Evolutionary conservation across 768 basidiomycete genomes (phyloP).

Genomic region (Boletus vermiculosoides): DNA sequence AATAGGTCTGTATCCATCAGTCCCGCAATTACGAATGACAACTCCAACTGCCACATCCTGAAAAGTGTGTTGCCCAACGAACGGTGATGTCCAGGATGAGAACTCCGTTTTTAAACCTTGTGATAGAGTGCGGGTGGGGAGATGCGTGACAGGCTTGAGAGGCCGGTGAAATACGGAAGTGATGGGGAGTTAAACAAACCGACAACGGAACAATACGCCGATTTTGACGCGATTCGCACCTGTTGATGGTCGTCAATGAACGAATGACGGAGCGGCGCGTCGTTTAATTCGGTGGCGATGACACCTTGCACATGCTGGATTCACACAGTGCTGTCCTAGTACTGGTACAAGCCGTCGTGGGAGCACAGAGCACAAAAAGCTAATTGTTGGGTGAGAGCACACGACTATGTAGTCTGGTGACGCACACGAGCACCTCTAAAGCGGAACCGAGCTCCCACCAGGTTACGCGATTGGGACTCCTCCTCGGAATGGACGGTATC

Average conservation of each 20-base stretch:
- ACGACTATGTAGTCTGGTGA: too few species aligned
- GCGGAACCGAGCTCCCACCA: constrained; percentile 3
- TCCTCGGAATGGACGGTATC: not conserved
- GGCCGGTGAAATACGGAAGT: not conserved
- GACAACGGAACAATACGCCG: not conserved
- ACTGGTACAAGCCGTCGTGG: not conserved
- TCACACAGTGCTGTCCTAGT: not conserved
- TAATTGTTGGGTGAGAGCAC: not conserved
- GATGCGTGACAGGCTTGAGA: too few species aligned
- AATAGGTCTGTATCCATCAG: constrained; percentile 1
- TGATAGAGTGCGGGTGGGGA: not conserved
- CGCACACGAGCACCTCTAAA: not conserved
- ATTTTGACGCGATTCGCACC: too few species aligned
- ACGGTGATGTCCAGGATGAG: not conserved
- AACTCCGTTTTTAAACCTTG: not conserved
- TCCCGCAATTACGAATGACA: not conserved
- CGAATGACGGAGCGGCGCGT: not conserved
- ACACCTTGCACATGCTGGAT: not conserved
- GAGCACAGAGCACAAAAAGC: not conserved
- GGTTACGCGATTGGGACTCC: not conserved
- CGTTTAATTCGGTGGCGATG: not conserved
- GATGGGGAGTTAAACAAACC: not conserved
- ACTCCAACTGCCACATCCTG: not conserved
- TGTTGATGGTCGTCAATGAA: not conserved
- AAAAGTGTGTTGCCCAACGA: not conserved